A percentile compares a stretch with the other conserved stretches of the same genome.
These are phyloP conservation scores for Arachnomyces sp. DNA, from an alignment of 2,329 filamentous ascomycete genomes.

Conservation along the genomic window DNA sequence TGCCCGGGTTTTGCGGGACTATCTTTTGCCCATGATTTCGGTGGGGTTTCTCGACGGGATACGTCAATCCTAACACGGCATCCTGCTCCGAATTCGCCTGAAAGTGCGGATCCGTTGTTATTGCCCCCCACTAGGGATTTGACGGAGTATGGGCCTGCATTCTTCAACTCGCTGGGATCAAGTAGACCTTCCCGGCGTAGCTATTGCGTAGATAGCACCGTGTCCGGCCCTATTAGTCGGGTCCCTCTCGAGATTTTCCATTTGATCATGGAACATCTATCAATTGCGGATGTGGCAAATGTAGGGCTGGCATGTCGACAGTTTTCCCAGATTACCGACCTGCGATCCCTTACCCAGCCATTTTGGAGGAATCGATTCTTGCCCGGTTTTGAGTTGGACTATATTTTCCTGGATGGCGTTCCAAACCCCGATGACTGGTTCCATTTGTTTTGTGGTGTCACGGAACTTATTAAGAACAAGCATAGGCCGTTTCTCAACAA, in stretches of 20 bases:
- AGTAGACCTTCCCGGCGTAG: too few species aligned
- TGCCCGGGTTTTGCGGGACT: slow-evolving; percentile 1
- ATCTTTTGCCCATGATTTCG: slow-evolving; percentile 5
- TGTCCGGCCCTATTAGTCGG: neutral
- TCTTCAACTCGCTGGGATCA: too few species aligned
- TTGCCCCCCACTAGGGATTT: too few species aligned
- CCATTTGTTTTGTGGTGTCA: neutral
- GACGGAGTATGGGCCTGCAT: too few species aligned
- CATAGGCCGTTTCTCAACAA: neutral
- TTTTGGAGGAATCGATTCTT: slow-evolving; percentile 8
- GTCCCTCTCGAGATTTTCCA: neutral
- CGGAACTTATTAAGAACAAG: neutral
- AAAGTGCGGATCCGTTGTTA: too few species aligned
- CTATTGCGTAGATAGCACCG: too few species aligned
- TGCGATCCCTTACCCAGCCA: neutral
- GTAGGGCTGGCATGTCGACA: neutral
- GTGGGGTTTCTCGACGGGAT: neutral
- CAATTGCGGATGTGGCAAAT: slow-evolving; percentile 1
- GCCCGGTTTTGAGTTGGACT: slow-evolving; percentile 3
- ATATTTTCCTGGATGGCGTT: neutral
- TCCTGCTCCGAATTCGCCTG: too few species aligned
- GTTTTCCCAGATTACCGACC: neutral
- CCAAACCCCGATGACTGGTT: slow-evolving; percentile 3
- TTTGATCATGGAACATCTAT: neutral
- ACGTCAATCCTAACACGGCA: too few species aligned